A percentile compares a stretch with the other conserved stretches of the same genome.
phyloP scores from a whole-genome alignment of 352 stramenopile species.

The Phytophthora litchii region DNA sequence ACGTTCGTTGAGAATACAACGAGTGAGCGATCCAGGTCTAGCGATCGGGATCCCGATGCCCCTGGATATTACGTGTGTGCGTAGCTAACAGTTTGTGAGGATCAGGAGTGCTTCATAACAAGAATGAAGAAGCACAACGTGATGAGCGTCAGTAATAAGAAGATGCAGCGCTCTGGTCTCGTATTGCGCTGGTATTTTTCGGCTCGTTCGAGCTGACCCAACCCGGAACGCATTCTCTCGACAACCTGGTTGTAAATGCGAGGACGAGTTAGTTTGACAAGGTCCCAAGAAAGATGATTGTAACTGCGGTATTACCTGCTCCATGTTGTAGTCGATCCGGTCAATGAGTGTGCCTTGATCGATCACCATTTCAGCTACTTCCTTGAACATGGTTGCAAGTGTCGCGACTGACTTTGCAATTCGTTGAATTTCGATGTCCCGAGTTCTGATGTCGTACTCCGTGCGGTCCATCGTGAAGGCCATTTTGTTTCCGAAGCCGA shows the following conservation, averaged over 20 bases:
- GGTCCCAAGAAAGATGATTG: not conserved
- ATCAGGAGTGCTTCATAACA: slow-evolving; percentile 70
- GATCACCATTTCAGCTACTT: slow-evolving; percentile 84
- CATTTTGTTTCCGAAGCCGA: slow-evolving; percentile 17
- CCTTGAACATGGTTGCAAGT: slow-evolving; percentile 79
- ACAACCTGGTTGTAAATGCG: slow-evolving; percentile 46
- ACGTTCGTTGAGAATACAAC: slow-evolving; percentile 45
- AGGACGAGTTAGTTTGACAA: not conserved
- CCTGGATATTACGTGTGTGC: slow-evolving; percentile 2
- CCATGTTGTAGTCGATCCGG: slow-evolving; percentile 90
- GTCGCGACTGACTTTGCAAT: slow-evolving; percentile 73
- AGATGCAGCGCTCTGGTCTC: slow-evolving; percentile 75
- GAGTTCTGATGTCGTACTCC: slow-evolving; percentile 58
- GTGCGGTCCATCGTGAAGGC: slow-evolving; percentile 39
- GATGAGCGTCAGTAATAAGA: slow-evolving; percentile 63
- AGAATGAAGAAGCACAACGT: slow-evolving; percentile 72
- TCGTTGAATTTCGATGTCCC: slow-evolving; percentile 77
- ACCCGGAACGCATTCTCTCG: slow-evolving; percentile 55
- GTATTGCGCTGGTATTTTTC: slow-evolving; percentile 74
- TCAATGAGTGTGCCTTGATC: slow-evolving; percentile 85
- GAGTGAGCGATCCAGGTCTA: slow-evolving; percentile 30
- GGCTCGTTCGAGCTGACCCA: slow-evolving; percentile 63
- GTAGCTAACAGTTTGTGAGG: not conserved
- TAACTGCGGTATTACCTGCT: slow-evolving; percentile 49
- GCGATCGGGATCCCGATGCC: slow-evolving; percentile 37